Base-by-base conservation (phyloP, 2,329 filamentous ascomycete species). In the Ramichloridium luteum region DNA sequence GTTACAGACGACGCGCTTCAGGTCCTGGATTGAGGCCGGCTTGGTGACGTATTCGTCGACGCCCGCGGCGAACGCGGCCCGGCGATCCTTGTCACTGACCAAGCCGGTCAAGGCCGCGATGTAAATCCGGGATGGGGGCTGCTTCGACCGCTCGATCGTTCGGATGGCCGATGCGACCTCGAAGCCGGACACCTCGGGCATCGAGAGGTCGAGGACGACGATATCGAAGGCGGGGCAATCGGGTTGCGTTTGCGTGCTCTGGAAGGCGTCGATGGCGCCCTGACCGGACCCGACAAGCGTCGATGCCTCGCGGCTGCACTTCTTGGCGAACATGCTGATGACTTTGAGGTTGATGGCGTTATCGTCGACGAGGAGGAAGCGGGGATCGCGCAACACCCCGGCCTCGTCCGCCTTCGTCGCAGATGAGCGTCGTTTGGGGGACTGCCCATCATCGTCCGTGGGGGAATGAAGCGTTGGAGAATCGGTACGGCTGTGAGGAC, bases 231-330 rank as follows among this genome's bases (percentile, higher is more conserved):
- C 13, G 4, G 22, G 12, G 26, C 57, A 57, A 0, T 35, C 5
- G 3, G 5, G 13, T 8, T 14, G 14, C n/a, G 8, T 20, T 6
- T 11, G 31, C 9, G 27, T 26, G 13, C 42, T 26, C 12, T 56
- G 48, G 29, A 59, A 61, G 16, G 49, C 50, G 6, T 62, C 48
- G 1, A 68, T 54, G 2, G 65, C 65, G 38, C 65, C 57, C 2
- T 61, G 51, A 2, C 65, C 65, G 36, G 66, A 56, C n/a, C 45
- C 44, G 2, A 62, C 64, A 14, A 12, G 28, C 12, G 54, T 13
- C 57, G 53, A 3, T 44, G 45, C 13, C 49, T 55, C 2, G 26
- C 56, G 56, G 3, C 57, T 51, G 2, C 55, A 45, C 14, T 45
- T 43, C 16, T 35, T 32, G 8, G 31, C 36, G 33, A 28, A 45